phyloP scores from a whole-genome alignment of 2,329 filamentous ascomycete genomes.

The Sporothrix phasma region DNA sequence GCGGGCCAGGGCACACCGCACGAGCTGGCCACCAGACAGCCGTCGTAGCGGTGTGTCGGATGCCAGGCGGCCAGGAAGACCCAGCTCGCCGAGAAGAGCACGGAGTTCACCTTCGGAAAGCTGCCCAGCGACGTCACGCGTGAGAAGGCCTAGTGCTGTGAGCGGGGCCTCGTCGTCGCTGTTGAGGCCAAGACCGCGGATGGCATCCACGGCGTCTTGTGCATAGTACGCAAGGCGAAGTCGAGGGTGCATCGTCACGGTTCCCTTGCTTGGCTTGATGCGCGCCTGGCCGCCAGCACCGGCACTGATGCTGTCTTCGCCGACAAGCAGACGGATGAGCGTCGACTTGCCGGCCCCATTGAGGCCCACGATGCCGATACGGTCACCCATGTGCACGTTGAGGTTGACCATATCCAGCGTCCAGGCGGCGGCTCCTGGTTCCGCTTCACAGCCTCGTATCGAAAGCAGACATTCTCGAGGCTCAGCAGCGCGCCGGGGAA shows the following conservation, averaged over 20 bases:
- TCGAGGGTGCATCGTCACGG: slow-evolving; percentile 55
- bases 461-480: slow-evolving; percentile 58
- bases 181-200: slow-evolving; percentile 44
- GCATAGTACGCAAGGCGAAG: slow-evolving; percentile 62
- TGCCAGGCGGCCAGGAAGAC: slow-evolving; percentile 58
- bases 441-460: slow-evolving; percentile 37
- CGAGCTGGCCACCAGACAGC: slow-evolving; percentile 71
- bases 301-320: slow-evolving; percentile 45
- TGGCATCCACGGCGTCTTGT: slow-evolving; percentile 64
- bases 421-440: slow-evolving; percentile 22
- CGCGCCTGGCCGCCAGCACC: slow-evolving; percentile 24
- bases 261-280: slow-evolving; percentile 20
- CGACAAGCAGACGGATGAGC: slow-evolving; percentile 60
- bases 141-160: slow-evolving; percentile 57
- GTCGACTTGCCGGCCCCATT: slow-evolving; percentile 81
- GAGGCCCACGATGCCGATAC: slow-evolving; percentile 65
- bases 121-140: slow-evolving; percentile 39
- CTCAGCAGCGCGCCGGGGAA: slow-evolving; percentile 67
- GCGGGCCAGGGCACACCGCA: slow-evolving; percentile 53
- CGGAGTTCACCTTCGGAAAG: slow-evolving; percentile 59
- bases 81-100: slow-evolving; percentile 56
- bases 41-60: slow-evolving; percentile 64
- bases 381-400: slow-evolving; percentile 61
- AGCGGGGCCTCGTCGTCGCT: slow-evolving; percentile 33
- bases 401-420: slow-evolving; percentile 55